These are phyloP conservation scores for Harringtonia lauricola DNA, from an alignment of 2,329 filamentous ascomycete species.

Conservation along the genomic window DNA sequence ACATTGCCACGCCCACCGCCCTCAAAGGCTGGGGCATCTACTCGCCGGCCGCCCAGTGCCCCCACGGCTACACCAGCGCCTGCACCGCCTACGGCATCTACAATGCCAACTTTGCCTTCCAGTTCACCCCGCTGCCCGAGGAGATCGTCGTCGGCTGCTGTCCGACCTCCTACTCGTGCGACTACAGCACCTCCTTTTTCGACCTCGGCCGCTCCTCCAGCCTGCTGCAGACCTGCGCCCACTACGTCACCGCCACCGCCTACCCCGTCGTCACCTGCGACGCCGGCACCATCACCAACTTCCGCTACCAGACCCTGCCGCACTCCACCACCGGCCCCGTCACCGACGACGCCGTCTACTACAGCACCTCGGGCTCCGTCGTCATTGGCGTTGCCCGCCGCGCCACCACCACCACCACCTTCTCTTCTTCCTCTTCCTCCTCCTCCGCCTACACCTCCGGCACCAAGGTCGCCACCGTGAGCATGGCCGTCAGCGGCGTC, in stretches of 20 bases:
- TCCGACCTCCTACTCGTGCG: constrained; percentile 15
- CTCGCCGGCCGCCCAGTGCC: constrained; percentile 12
- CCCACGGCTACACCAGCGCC: constrained; percentile 12
- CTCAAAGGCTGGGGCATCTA: constrained; percentile 14
- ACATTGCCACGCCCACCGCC: constrained; percentile 1
- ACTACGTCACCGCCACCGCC: constrained; percentile 9
- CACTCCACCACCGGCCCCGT: constrained; percentile 9
- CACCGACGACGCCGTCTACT: constrained; percentile 8
- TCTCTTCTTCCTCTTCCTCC: no score
- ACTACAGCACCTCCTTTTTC: neutral
- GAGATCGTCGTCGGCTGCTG: constrained; percentile 23
- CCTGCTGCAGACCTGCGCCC: constrained; percentile 9
- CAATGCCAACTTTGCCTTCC: constrained; percentile 13
- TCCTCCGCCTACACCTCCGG: no score
- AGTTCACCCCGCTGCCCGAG: constrained; percentile 15
- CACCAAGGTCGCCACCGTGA: no score
- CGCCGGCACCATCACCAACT: constrained; percentile 11
- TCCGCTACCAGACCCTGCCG: constrained; percentile 5
- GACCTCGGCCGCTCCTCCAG: no score
- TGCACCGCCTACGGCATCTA: constrained; percentile 9
- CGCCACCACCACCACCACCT: no score
- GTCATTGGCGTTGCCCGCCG: no score
- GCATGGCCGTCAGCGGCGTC: neutral
- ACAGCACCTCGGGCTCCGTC: neutral
- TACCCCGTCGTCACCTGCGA: constrained; percentile 13